Evolutionary conservation across 2,329 filamentous ascomycete species (phyloP), one percentile per base, ranked within the genome.

Genomic region (Penicillium rolfsii): DNA sequence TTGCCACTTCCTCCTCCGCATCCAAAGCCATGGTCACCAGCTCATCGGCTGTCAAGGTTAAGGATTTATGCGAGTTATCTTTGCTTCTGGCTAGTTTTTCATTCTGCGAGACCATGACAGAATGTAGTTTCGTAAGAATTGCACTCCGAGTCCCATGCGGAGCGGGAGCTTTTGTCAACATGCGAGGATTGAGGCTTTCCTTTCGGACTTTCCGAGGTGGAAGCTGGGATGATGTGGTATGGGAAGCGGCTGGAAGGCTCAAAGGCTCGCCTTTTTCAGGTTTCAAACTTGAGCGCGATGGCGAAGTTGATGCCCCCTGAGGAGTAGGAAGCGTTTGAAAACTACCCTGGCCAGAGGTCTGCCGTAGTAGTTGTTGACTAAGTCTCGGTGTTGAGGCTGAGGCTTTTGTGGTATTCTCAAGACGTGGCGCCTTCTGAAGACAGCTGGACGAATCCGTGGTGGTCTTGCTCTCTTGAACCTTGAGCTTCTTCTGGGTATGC

Each of bases 1-100:
- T 82, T 1, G 93, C 93, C 7, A 87, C 80, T 38, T 85, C 85
- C 73, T 96, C 88, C 77, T 99, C 96, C 62, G 93, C 87, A 55
- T 83, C 78, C n/a, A 81, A 63, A 12, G 80, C 77, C 76, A 81
- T 78, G 14, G 72, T 75, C 26, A 81, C 69, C 40, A 83, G 67
- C 65, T 83, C 79, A 58, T 82, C 72, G 1, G 76, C 60, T 7
- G 73, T 77, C 7, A 83, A 62, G n/a, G 78, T 54, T 40, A 80
- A 67, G 41, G 68, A 67, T 33, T 68, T 72, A 26, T 77, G 74
- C 1, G 70, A 63, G 40, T 62, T 63, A 16, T 73, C 67, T 30
- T 73, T 74, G 40, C 73, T 71, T 48, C 74, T 73, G 8, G 60
- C 64, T 50, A 75, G 57, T 46, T 79, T 71, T 30, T 76, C 69